Evolutionary conservation across 1,284 basidiomycete genomes (phyloP).

Genomic region (Fistulinella staudtii): DNA sequence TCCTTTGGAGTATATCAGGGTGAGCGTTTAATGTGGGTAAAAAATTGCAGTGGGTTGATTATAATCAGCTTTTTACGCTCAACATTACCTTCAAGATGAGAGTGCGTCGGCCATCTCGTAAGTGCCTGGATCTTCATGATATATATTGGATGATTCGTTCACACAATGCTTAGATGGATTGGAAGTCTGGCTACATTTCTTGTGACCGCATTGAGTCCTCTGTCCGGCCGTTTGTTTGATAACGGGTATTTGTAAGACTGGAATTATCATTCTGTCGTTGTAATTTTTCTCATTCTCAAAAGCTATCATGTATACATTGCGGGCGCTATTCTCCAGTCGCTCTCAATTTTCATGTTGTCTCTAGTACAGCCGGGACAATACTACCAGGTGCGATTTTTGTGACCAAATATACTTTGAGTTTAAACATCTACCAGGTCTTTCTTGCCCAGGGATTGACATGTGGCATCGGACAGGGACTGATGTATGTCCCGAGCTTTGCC

Average conservation of each 20-base stretch:
- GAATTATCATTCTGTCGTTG: not conserved
- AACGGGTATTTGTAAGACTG: constrained; percentile 31
- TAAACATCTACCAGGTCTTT: constrained; percentile 25
- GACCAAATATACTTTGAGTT: too few species aligned
- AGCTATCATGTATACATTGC: constrained; percentile 14
- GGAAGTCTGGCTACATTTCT: constrained; percentile 24
- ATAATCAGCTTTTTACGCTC: constrained; percentile 25
- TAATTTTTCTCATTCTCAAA: not conserved
- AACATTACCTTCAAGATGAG: constrained; percentile 30
- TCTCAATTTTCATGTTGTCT: constrained; percentile 37
- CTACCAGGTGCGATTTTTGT: constrained; percentile 36
- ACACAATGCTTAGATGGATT: constrained; percentile 34
- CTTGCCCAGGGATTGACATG: constrained; percentile 33
- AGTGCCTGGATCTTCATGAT: too few species aligned
- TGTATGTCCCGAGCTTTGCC: constrained; percentile 32
- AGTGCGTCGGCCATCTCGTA: constrained; percentile 31
- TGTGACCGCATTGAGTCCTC: constrained; percentile 15
- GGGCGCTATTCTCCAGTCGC: constrained; percentile 27
- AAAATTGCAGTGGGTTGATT: not conserved
- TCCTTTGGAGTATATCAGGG: constrained; percentile 36
- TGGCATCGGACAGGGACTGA: constrained; percentile 33
- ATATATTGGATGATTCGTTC: too few species aligned
- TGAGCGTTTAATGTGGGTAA: not conserved
- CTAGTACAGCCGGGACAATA: constrained; percentile 31
- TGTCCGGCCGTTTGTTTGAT: constrained; percentile 29